Evolutionary conservation across 2,329 filamentous ascomycete species (phyloP), one percentile per base, ranked within the genome.

Genomic region (Bretziella fagacearum): DNA sequence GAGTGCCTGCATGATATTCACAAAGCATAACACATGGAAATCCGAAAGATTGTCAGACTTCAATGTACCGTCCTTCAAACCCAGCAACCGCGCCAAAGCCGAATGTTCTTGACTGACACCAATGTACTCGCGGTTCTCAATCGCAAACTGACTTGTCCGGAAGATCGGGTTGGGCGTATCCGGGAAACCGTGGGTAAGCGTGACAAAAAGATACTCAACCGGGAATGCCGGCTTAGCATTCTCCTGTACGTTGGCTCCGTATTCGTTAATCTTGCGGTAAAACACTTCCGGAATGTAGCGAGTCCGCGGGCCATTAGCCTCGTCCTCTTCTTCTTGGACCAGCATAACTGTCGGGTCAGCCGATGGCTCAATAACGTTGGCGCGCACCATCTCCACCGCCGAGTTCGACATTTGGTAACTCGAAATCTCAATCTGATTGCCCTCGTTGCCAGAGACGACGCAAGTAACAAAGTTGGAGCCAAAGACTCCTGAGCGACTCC

Each of bases 401-500:
- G 91, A 82, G 55, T 95, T 94, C 1, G 89, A 94, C 53, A 85
- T 87, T 62, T 98, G 91, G 57, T 96, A 98, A 0, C 87, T 79
- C 3, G 85, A 84, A 52, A 98, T 84, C 15, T 79, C 73, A 54
- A 98, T 96, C 53, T 86, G 79, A 47, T 87, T 85, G 42, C 84
- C 70, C 53, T 91, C 84, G 56, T 96, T 89, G 40, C 89, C 89
- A n/a, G 84, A 89, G 51, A 98, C 73, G 36, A 98, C 78, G 61
- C 91, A 98, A 0, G 91, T 96, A 41, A 98, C 87, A 60, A 96
- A 96, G 59, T 93, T 91, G 42, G 89, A 96, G 15, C 91, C 91
- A 58, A 95, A 98, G 47, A 74, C 74, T 39, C 89, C 91, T 2
- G 84, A 93, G 57, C 95, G 87, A 60, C 89, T 94, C 89, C 91